These are phyloP conservation scores for Suillus occidentalis DNA, from an alignment of 768 basidiomycete genomes.

Conservation along the genomic window DNA sequence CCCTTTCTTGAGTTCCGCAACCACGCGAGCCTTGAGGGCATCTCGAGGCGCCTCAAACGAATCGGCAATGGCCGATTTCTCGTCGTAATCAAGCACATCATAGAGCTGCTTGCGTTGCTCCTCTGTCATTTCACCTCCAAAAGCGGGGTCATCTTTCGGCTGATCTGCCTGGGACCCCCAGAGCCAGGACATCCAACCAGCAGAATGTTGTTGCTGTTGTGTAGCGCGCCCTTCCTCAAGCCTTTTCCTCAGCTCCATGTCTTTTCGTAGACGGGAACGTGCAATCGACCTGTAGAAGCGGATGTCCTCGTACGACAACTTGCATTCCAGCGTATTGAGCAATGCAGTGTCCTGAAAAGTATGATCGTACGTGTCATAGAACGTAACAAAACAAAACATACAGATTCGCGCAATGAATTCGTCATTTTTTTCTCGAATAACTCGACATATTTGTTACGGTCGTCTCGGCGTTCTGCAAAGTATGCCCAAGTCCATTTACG, in stretches of 20 bases:
- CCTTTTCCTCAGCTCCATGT: slow-evolving; percentile 66
- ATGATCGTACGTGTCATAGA: neutral
- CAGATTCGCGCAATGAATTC: slow-evolving; percentile 51
- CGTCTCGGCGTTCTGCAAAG: slow-evolving; percentile 85
- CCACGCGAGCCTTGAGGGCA: slow-evolving; percentile 73
- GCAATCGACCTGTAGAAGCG: slow-evolving; percentile 97
- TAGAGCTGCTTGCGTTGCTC: slow-evolving; percentile 90
- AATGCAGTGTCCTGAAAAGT: slow-evolving; percentile 46
- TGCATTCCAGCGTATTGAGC: slow-evolving; percentile 71
- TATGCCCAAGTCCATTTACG: slow-evolving; percentile 91
- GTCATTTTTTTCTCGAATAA: slow-evolving; percentile 78
- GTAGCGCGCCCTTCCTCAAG: slow-evolving; percentile 67
- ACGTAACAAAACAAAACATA: slow-evolving; percentile 35
- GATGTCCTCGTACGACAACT: slow-evolving; percentile 91
- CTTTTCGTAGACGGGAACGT: slow-evolving; percentile 83
- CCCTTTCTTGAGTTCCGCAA: slow-evolving; percentile 81
- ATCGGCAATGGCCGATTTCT: slow-evolving; percentile 70
- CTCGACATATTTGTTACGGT: slow-evolving; percentile 79
- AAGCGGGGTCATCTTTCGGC: slow-evolving; percentile 51
- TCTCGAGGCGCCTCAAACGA: slow-evolving; percentile 75
- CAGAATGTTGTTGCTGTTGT: slow-evolving; percentile 47
- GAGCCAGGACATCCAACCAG: slow-evolving; percentile 74
- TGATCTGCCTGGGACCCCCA: slow-evolving; percentile 57
- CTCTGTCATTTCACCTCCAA: slow-evolving; percentile 76
- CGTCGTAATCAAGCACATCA: slow-evolving; percentile 89